Base-by-base conservation (phyloP, 257 asterid genomes). In the Nicotiana otophora region DNA sequence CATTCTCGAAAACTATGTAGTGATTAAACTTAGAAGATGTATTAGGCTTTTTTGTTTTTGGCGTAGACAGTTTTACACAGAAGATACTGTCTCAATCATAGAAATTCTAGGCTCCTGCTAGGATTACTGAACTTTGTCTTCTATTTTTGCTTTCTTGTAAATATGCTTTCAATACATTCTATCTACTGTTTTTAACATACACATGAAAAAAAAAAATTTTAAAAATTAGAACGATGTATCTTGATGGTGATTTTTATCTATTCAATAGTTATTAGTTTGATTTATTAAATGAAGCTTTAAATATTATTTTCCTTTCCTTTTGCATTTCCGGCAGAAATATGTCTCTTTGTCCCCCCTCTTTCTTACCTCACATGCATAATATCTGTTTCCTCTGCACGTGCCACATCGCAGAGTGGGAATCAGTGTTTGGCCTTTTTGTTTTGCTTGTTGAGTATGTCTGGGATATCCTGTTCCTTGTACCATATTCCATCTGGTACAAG, bases 171-270 rank as follows among this genome's bases (percentile, higher is more conserved):
- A 39, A 39, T 39, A 7, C 46, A 39, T 7, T 9, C 46, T 39
- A 39, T 39, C 46, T 39, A 39, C 46, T 39, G 46, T 39, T 39
- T 39, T 7, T 39, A 39, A 39, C 9, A 39, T 39, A 39, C 1
- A 39, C 46, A 7, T 1, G 46, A 36, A 36, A 36, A 36, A 36
- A 1, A 39, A 39, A 39, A 7, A 39, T 7, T 0, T 23, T 23
- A 7, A 7, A 36, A 36, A 39, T 7, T 31, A 48, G 80, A 74
- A 51, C 1, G 16, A 51, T 5, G 4, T 74, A 5, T 60, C 5
- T 42, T 74, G 80, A 74, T 51, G 62, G 14, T 51, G 80, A 74
- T 51, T 48, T 69, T 74, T 26, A 74, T 74, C 26, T 74, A 74
- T 74, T 74, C 63, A 51, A 26, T 74, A 48, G 26, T 26, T 74